Evolutionary conservation across 2,329 filamentous ascomycete genomes (phyloP).

Genomic region (Botrytis galanthina): DNA sequence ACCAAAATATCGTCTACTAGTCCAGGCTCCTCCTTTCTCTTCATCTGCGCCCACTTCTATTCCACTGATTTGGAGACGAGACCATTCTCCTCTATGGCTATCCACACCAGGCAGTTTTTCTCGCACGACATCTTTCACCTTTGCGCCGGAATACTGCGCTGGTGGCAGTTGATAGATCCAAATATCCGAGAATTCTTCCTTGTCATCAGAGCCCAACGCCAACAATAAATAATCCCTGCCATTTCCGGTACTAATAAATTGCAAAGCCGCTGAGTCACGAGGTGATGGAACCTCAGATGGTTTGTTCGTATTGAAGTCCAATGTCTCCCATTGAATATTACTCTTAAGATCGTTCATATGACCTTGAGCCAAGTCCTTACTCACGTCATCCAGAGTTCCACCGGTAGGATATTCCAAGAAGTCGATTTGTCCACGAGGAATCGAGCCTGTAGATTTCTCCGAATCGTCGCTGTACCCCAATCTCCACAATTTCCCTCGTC

Average conservation of each 20-base stretch:
- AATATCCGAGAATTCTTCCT: background rate
- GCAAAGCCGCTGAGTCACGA: background rate
- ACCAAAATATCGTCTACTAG: slow-evolving; percentile 7
- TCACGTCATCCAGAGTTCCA: slow-evolving; percentile 8
- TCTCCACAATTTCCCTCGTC: slow-evolving; percentile 8
- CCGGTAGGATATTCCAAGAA: background rate
- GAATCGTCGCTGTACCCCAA: background rate
- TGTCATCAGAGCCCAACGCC: background rate
- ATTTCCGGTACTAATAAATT: slow-evolving; percentile 6
- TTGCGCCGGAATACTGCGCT: background rate
- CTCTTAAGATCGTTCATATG: background rate
- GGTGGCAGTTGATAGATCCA: slow-evolving; percentile 10
- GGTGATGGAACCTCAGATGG: background rate
- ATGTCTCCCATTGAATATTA: background rate
- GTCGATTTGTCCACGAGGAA: background rate
- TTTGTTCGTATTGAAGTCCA: background rate
- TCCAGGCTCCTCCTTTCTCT: slow-evolving; percentile 12
- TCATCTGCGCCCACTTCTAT: slow-evolving; percentile 11
- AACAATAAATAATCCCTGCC: slow-evolving; percentile 13
- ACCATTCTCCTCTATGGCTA: slow-evolving; percentile 10
- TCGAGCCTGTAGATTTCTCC: background rate
- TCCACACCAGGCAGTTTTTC: slow-evolving; percentile 4
- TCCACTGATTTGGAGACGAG: slow-evolving; percentile 5
- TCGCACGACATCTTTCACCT: slow-evolving; percentile 2
- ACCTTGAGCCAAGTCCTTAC: background rate